A percentile compares a stretch with the other conserved stretches of the same genome.
Evolutionary conservation across 2,329 filamentous ascomycete genomes (phyloP).

Genomic region (Pyrenochaeta sp.): DNA sequence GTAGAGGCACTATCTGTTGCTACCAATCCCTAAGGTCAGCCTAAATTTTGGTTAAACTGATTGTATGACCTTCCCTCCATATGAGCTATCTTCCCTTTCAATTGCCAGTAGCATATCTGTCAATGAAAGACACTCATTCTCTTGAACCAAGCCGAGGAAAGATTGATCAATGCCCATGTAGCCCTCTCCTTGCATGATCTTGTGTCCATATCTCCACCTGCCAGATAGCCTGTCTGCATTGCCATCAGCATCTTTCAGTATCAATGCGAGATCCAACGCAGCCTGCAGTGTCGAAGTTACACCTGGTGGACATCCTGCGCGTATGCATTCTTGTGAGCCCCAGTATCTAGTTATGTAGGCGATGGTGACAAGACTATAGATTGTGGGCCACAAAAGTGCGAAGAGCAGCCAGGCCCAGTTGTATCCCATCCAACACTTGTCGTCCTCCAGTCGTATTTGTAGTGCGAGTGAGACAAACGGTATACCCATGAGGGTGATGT

Average conservation of each 20-base stretch:
- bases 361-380: background rate
- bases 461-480: background rate
- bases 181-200: background rate
- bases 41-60: background rate
- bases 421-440: background rate
- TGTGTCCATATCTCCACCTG: background rate
- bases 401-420: slow-evolving; percentile 1
- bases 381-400: background rate
- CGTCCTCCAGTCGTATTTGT: background rate
- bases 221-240: background rate
- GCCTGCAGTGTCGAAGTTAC: background rate
- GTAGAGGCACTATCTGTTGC: too few relatives aligned
- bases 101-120: slow-evolving; percentile 1
- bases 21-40: too few relatives aligned
- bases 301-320: background rate
- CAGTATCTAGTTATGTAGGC: background rate
- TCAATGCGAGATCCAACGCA: background rate
- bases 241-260: background rate
- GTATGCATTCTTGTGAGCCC: slow-evolving; percentile 1
- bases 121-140: background rate
- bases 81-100: background rate
- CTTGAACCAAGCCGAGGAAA: background rate
- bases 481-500: background rate
- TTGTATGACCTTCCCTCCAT: background rate
- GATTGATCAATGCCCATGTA: background rate